phyloP scores from a whole-genome alignment of 129 eudicot genomes.

The Tanacetum coccineum region DNA sequence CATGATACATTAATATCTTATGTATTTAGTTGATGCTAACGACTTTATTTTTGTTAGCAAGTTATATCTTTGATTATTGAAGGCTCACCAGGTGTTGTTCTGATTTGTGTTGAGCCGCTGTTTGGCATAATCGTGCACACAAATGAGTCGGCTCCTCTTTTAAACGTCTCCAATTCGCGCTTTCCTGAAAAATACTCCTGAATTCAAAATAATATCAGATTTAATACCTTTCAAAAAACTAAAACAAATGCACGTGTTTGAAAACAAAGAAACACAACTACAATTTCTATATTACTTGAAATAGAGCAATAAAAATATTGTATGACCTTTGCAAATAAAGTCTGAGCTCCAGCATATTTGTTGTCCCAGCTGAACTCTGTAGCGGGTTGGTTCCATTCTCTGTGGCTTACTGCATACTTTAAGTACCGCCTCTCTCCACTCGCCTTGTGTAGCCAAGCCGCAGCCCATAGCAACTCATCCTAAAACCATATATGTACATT shows the following conservation, averaged over 20 bases:
- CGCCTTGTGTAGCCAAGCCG: too few relatives aligned
- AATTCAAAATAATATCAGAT: not conserved
- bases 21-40: too few relatives aligned
- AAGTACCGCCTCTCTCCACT: too few relatives aligned
- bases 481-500: not conserved
- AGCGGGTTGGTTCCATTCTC: slow-evolving; percentile 60
- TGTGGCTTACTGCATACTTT: too few relatives aligned
- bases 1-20: too few relatives aligned
- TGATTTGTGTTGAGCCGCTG: slow-evolving; percentile 49
- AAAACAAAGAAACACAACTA: too few relatives aligned
- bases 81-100: slow-evolving; percentile 54
- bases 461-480: slow-evolving; percentile 82
- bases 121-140: slow-evolving; percentile 60
- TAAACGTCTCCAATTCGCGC: too few relatives aligned
- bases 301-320: not conserved
- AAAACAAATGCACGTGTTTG: not conserved
- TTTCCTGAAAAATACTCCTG: slow-evolving; percentile 61
- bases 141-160: slow-evolving; percentile 58
- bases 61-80: not conserved
- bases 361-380: slow-evolving; percentile 82
- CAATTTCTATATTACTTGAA: too few relatives aligned
- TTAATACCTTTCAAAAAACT: not conserved
- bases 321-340: too few relatives aligned
- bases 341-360: slow-evolving; percentile 71
- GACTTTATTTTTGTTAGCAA: too few relatives aligned